Conservation (phyloP, 208 protist genomes). For the Trypanosomatidae sp. region DNA sequence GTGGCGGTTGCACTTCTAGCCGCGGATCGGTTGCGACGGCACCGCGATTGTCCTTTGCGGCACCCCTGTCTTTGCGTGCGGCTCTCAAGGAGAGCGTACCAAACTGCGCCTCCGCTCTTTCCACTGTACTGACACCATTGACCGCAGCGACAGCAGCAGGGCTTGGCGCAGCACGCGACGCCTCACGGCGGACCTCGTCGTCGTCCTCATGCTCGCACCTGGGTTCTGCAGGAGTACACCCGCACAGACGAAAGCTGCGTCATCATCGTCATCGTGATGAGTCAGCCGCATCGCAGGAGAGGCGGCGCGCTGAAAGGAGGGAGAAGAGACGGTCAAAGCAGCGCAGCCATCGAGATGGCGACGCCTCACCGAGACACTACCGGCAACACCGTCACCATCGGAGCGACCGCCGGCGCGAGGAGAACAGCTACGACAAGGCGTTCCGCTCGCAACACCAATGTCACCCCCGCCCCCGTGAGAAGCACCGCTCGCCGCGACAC, state of each 20-base stretch:
- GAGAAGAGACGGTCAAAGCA: background rate
- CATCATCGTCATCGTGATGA: background rate
- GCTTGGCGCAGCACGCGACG: background rate
- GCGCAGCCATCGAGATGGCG: background rate
- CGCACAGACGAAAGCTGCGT: background rate
- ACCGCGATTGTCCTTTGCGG: background rate
- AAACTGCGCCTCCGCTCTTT: background rate
- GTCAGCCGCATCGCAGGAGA: background rate
- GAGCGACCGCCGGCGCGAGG: background rate
- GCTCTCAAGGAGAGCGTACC: background rate
- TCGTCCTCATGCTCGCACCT: background rate
- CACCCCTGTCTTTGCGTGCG: background rate
- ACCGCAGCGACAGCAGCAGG: background rate
- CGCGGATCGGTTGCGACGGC: background rate
- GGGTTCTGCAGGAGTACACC: background rate
- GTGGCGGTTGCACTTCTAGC: background rate
- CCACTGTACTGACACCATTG: background rate
- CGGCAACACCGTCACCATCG: background rate
- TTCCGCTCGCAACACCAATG: constrained; percentile 5
- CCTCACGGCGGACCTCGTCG: background rate
- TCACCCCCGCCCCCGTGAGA: background rate
- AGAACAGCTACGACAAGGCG: background rate
- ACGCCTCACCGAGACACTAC: background rate
- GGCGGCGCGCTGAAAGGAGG: background rate
- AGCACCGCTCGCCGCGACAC: background rate